These are phyloP conservation scores for Ophiostoma sp. DNA, from an alignment of 2,329 filamentous ascomycete genomes.

Conservation along the genomic window DNA sequence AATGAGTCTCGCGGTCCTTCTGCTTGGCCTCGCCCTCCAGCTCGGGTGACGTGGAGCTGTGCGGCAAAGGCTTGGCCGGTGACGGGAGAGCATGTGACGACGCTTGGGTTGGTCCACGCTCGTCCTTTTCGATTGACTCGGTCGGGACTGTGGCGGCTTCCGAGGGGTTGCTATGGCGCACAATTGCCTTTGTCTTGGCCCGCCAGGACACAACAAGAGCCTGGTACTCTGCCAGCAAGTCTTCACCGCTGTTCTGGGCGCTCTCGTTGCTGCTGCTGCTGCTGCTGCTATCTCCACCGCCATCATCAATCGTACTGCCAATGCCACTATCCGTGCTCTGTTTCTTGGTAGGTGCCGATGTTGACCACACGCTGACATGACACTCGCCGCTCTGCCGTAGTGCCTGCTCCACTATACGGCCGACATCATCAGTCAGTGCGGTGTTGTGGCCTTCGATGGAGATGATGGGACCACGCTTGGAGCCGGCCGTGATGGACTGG, in stretches of 20 bases:
- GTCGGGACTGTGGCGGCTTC: background rate
- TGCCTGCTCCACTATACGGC: conserved; percentile 60
- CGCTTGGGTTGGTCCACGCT: background rate
- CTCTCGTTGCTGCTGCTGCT: conserved; percentile 25
- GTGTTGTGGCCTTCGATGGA: conserved; percentile 70
- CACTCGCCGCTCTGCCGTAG: conserved; percentile 42
- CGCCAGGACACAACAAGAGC: conserved; percentile 69
- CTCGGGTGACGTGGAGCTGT: background rate
- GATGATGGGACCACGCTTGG: conserved; percentile 69
- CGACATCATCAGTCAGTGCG: conserved; percentile 49
- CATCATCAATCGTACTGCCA: conserved; percentile 13
- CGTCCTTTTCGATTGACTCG: background rate
- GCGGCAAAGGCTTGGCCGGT: background rate
- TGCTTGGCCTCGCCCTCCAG: background rate
- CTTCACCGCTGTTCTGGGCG: conserved; percentile 27
- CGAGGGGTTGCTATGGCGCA: conserved; percentile 42
- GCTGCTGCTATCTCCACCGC: conserved; percentile 13
- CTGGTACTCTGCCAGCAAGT: conserved; percentile 56
- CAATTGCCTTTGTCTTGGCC: conserved; percentile 64
- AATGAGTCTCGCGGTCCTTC: background rate
- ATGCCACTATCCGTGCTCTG: conserved; percentile 13
- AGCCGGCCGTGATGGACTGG: conserved; percentile 33
- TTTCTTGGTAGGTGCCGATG: conserved; percentile 14
- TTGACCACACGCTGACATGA: background rate
- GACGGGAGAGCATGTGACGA: background rate